Evolutionary conservation across 768 basidiomycete species (phyloP).

Genomic region (Lentinus brumalis): DNA sequence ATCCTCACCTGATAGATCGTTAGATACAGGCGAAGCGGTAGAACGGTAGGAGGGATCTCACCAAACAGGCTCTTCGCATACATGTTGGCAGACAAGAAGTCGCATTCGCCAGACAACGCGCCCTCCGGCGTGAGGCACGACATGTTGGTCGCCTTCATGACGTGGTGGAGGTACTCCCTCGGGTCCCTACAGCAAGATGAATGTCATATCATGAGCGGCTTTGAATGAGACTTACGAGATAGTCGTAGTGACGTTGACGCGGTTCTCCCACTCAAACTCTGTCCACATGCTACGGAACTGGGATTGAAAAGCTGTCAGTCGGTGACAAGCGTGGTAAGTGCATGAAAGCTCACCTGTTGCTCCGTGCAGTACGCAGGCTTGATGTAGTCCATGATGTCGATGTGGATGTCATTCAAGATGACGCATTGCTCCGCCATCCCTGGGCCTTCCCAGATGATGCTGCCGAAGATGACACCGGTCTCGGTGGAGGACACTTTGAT

Average conservation of each 20-base stretch:
- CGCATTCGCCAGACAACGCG: slow-evolving; percentile 90
- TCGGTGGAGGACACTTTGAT: slow-evolving; percentile 99
- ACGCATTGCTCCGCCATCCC: slow-evolving; percentile 88
- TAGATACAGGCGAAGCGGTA: background rate
- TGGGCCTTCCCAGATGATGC: slow-evolving; percentile 93
- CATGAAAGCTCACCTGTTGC: slow-evolving; percentile 62
- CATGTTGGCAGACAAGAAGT: slow-evolving; percentile 96
- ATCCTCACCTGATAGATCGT: slow-evolving; percentile 71
- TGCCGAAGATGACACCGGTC: slow-evolving; percentile 98
- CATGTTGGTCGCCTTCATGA: slow-evolving; percentile 98
- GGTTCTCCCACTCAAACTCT: slow-evolving; percentile 99
- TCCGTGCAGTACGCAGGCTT: slow-evolving; percentile 96
- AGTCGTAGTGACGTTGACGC: slow-evolving; percentile 87
- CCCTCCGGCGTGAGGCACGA: slow-evolving; percentile 90
- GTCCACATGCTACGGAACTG: slow-evolving; percentile 99
- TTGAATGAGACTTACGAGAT: slow-evolving; percentile 62
- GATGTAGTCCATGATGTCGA: slow-evolving; percentile 99
- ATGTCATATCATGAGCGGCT: background rate
- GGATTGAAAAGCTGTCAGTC: background rate
- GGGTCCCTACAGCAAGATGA: slow-evolving; percentile 56
- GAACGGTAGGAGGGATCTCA: slow-evolving; percentile 35
- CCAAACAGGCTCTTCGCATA: slow-evolving; percentile 95
- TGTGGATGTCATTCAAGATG: slow-evolving; percentile 95
- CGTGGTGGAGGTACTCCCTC: slow-evolving; percentile 87
- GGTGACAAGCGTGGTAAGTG: background rate